These are phyloP conservation scores for Schizothecium vesticola DNA, from an alignment of 495 filamentous ascomycete species.

Conservation along the genomic window DNA sequence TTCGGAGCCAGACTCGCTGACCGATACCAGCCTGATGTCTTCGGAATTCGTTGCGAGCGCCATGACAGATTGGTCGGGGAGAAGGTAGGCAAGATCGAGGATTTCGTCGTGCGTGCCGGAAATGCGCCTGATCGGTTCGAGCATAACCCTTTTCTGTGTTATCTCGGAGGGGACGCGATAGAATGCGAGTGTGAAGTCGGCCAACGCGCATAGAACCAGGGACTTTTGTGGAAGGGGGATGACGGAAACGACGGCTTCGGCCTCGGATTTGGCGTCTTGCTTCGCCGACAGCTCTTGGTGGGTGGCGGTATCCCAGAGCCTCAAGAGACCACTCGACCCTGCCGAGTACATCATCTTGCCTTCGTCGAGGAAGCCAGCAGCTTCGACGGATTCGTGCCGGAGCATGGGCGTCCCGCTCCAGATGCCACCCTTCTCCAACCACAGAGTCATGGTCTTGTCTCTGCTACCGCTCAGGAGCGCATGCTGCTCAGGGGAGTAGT, in stretches of 20 bases:
- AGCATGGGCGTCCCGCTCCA: conserved; percentile 87
- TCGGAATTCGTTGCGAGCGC: conserved; percentile 94
- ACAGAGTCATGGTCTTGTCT: conserved; percentile 90
- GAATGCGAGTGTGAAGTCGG: conserved; percentile 77
- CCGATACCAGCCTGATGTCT: conserved; percentile 78
- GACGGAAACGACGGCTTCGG: conserved; percentile 69
- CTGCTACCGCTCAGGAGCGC: conserved; percentile 80
- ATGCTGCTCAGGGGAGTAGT: conserved; percentile 69
- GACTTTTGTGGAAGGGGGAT: conserved; percentile 56
- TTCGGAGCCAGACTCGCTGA: conserved; percentile 27
- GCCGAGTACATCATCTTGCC: conserved; percentile 72
- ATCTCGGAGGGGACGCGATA: conserved; percentile 50
- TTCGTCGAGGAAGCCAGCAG: conserved; percentile 68
- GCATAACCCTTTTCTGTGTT: conserved; percentile 26
- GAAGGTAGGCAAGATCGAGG: conserved; percentile 83
- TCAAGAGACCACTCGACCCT: conserved; percentile 74
- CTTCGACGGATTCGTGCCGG: conserved; percentile 79
- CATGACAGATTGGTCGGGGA: conserved; percentile 70
- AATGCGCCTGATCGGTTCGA: conserved; percentile 60
- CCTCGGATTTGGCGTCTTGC: conserved; percentile 60
- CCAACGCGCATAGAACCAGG: conserved; percentile 76
- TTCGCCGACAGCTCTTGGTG: conserved; percentile 75
- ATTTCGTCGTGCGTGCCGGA: conserved; percentile 97
- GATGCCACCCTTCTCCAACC: conserved; percentile 81
- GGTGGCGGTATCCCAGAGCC: conserved; percentile 73